Base-by-base conservation (phyloP, 73 alveolate genomes). In the Durusdinium trenchii region DNA sequence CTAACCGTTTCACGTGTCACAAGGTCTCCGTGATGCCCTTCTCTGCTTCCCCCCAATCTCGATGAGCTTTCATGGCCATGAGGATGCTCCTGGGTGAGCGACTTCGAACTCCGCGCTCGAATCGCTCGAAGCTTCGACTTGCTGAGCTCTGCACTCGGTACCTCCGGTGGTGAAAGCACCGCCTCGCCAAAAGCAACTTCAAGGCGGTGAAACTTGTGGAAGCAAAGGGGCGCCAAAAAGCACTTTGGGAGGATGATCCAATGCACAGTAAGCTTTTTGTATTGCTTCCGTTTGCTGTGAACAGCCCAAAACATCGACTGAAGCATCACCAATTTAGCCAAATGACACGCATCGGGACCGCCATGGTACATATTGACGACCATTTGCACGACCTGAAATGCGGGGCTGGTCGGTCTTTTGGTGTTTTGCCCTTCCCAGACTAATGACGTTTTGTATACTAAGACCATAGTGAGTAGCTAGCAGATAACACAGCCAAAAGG, bases 11-110 rank as follows among this genome's bases (percentile, higher is more conserved):
- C 79, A n/a, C 35, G n/a, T 42, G n/a, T 16, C 23, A 23, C 82
- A 16, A 52, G 64, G 86, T 32, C 86, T 83, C 98, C 98, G 95
- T 42, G 36, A 67, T 43, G 96, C 99, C 91, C 99, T 89, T 95
- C 92, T 38, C 60, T 64, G 47, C 94, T 75, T 79, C 89, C 28
- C 95, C 99, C 99, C 99, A 99, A 42, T 99, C 99, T 16, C 99
- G 99, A 85, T 99, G 99, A 35, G 99, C 99, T 78, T 99, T 99
- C 99, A 99, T 99, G 54, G 99, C 99, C 99, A 99, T 90, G 83
- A 99, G 51, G 38, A 99, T 99, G 86, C 99, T 99, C 99, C 99
- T 99, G 1, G 99, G 99, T 52, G 99, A 99, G 43, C n/a, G 20
- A 28, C n/a, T 0, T 32, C 79, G 43, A 62, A 62, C 76, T 23